Evolutionary conservation across 2,329 filamentous ascomycete species (phyloP), one percentile per base, ranked within the genome.

Genomic region (Blastomyces percursus): DNA sequence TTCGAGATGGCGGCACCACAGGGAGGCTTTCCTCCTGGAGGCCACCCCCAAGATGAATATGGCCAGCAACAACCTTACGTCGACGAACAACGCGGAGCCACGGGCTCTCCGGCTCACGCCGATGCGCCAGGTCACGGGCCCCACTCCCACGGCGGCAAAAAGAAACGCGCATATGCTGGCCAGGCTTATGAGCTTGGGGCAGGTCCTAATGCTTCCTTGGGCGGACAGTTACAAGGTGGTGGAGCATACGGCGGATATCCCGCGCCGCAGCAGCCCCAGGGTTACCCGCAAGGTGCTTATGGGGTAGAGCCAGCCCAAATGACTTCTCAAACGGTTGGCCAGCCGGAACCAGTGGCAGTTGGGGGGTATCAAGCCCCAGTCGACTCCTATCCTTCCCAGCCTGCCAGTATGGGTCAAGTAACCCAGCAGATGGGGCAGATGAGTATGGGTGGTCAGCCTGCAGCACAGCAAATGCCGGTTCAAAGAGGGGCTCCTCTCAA

Each of bases 91-190:
- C 72, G 72, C 60, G 67, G 73, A 48, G 71, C 67, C 59, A 69
- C 72, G 61, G 74, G 68, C 42, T 66, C 69, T 51, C 66, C 73
- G 61, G 67, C 68, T 58, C 73, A 73, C 46, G 69, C 66, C 52
- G 38, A 50, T 21, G 62, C 65, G 38, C 61, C 60, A 60, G 46
- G 63, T n/a, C 66, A 64, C 50, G 69, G 66, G 21, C 66, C 64
- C 12, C 9, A 11, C 27, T 30, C 63, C 6, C 67, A 67, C 62
- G 76, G 70, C 63, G 74, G 74, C 52, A 74, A 70, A 80, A 96
- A 96, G 85, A 96, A 96, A 84, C 85, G 91, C 80, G 88, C 89
- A 63, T 97, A 97, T 79, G 94, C 94, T 61, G 90, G 90, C 63
- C 89, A 95, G 76, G 93, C 93, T 55, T 99, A 96, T 76, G 93